Conservation (phyloP, 768 basidiomycete genomes). For the Terana coerulea region DNA sequence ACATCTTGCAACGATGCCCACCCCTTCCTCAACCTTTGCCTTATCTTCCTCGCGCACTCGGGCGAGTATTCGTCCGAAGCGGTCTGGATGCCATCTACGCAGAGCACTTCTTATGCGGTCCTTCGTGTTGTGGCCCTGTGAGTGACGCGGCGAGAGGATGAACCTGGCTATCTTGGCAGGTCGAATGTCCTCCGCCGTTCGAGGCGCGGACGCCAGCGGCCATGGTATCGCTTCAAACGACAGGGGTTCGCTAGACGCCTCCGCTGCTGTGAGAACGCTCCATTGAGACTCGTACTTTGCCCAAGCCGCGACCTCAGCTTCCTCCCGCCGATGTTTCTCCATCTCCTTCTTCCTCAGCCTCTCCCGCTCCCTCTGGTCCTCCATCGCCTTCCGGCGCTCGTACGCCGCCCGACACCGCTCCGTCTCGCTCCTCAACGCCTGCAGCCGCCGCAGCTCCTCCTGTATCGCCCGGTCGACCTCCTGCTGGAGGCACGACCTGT, state of each 20-base stretch:
- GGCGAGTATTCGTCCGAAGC: slow-evolving; percentile 55
- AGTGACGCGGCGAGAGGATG: slow-evolving; percentile 64
- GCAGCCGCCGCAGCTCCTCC: slow-evolving; percentile 22
- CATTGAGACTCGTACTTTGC: slow-evolving; percentile 61
- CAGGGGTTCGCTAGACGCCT: slow-evolving; percentile 36
- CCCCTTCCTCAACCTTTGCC: slow-evolving; percentile 53
- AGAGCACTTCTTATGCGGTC: slow-evolving; percentile 65
- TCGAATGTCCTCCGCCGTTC: slow-evolving; percentile 45
- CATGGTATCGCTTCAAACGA: slow-evolving; percentile 67
- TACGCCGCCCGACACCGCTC: slow-evolving; percentile 21
- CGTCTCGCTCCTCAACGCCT: slow-evolving; percentile 18
- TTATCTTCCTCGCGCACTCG: slow-evolving; percentile 52
- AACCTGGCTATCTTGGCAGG: slow-evolving; percentile 54
- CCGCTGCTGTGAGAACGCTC: slow-evolving; percentile 38
- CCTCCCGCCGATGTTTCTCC: slow-evolving; percentile 39
- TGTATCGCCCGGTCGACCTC: slow-evolving; percentile 19
- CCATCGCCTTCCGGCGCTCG: slow-evolving; percentile 39
- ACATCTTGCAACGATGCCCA: slow-evolving; percentile 61
- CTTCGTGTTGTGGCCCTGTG: slow-evolving; percentile 50
- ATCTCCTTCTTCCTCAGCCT: slow-evolving; percentile 40
- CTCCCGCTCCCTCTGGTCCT: slow-evolving; percentile 33
- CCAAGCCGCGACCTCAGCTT: slow-evolving; percentile 55
- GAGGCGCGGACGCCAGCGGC: slow-evolving; percentile 51
- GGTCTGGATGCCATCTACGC: slow-evolving; percentile 80
- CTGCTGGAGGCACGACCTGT: slow-evolving; percentile 19